phyloP scores from a whole-genome alignment of 1,284 basidiomycete species.

The Melampsora americana region DNA sequence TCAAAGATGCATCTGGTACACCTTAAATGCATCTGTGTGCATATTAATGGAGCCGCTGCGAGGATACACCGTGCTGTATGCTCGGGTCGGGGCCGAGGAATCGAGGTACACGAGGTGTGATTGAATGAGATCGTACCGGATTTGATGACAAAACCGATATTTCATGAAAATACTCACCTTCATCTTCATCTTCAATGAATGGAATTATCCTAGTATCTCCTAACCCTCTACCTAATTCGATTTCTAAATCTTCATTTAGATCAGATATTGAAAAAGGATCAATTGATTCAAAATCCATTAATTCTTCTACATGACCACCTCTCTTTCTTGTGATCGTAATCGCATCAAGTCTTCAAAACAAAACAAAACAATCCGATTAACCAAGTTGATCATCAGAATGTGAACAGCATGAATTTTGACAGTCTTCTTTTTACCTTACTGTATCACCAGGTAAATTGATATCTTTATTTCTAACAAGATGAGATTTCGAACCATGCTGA shows the following conservation, averaged over 20 bases:
- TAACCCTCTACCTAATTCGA: slow-evolving; percentile 21
- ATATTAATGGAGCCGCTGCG: too few species aligned
- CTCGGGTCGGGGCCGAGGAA: too few species aligned
- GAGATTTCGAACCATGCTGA: neutral
- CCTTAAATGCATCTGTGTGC: too few species aligned
- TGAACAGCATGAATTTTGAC: neutral
- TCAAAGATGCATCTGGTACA: too few species aligned
- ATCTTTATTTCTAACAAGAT: neutral
- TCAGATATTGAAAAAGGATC: slow-evolving; percentile 36
- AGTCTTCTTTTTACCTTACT: neutral
- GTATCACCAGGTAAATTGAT: slow-evolving; percentile 2
- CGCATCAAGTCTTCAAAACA: slow-evolving; percentile 9
- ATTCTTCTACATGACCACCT: slow-evolving; percentile 18
- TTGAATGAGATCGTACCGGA: too few species aligned
- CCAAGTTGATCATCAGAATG: too few species aligned
- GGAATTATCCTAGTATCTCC: slow-evolving; percentile 10
- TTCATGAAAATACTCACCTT: neutral
- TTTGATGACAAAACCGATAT: neutral
- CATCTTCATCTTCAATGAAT: neutral
- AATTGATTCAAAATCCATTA: slow-evolving; percentile 35
- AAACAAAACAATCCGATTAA: neutral
- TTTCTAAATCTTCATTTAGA: slow-evolving; percentile 3
- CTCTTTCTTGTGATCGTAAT: slow-evolving; percentile 4
- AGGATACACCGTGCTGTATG: too few species aligned
- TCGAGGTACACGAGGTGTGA: too few species aligned